Conservation (phyloP, 441 rosid species). For the Mallotus repandus region DNA sequence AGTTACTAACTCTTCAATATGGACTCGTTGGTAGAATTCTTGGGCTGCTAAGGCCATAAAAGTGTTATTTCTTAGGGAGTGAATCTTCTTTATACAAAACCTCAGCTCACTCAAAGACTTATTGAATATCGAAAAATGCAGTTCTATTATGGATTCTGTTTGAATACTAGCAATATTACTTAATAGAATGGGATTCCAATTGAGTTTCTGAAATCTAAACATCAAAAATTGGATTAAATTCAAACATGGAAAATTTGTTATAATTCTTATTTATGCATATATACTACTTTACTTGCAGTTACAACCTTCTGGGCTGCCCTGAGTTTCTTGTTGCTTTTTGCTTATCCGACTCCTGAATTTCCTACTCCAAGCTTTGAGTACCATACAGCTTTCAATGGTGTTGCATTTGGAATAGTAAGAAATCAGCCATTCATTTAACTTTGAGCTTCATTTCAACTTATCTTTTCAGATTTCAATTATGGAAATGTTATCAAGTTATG, state of each 20-base stretch:
- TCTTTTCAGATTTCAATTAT: neutral
- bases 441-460: neutral
- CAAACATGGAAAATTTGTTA: conserved; percentile 5
- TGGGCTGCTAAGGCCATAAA: neutral
- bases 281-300: conserved; percentile 48
- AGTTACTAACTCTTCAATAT: neutral
- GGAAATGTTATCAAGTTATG: neutral
- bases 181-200: conserved; percentile 5
- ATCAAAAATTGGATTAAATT: neutral
- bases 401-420: conserved; percentile 90
- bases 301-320: conserved; percentile 82
- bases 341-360: conserved; percentile 89
- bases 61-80: neutral
- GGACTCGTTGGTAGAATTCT: neutral
- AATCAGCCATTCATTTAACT: conserved; percentile 10
- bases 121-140: conserved; percentile 4
- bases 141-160: neutral
- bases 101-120: neutral
- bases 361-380: conserved; percentile 96
- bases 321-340: conserved; percentile 86
- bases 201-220: conserved; percentile 5
- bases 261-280: conserved; percentile 4
- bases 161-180: neutral
- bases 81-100: neutral
- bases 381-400: conserved; percentile 89